These are phyloP conservation scores for Ustilago sp. DNA, from an alignment of 1,284 basidiomycete genomes.

Conservation along the genomic window DNA sequence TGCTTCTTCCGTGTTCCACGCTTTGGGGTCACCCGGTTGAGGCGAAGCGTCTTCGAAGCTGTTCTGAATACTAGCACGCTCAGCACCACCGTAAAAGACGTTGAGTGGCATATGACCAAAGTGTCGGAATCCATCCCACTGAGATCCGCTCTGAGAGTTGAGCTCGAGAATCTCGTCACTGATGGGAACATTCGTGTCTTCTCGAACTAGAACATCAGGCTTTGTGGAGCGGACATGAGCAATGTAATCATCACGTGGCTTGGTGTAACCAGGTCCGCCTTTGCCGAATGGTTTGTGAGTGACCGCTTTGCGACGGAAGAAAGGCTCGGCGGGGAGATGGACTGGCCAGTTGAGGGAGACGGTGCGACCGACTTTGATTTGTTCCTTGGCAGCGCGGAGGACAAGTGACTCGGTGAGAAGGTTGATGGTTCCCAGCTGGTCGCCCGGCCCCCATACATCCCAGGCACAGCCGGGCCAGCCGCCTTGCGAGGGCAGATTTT, in stretches of 20 bases:
- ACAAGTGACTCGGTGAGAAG: constrained; percentile 77
- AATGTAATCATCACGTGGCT: constrained; percentile 34
- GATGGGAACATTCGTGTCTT: constrained; percentile 38
- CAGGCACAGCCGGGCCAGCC: constrained; percentile 73
- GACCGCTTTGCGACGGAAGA: constrained; percentile 50
- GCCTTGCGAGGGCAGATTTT: constrained; percentile 52
- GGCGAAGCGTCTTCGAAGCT: constrained; percentile 29
- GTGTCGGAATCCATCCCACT: constrained; percentile 77
- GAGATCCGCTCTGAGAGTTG: constrained; percentile 81
- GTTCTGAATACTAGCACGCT: constrained; percentile 49
- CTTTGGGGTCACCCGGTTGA: constrained; percentile 32
- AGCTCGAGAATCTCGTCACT: constrained; percentile 70
- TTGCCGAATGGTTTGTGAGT: constrained; percentile 51
- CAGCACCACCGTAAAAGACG: constrained; percentile 57
- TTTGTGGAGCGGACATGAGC: constrained; percentile 18
- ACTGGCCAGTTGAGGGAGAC: constrained; percentile 61
- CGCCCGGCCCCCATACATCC: constrained; percentile 78
- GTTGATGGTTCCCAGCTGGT: constrained; percentile 80
- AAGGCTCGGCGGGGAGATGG: constrained; percentile 58
- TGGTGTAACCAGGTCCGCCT: constrained; percentile 31
- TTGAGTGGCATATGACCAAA: constrained; percentile 59
- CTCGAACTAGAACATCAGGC: constrained; percentile 24
- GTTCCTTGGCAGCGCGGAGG: constrained; percentile 75
- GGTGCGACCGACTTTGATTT: constrained; percentile 72
- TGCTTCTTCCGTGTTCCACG: constrained; percentile 27